A percentile compares a stretch with the other conserved stretches of the same genome.
These are phyloP conservation scores for Phylloporus sp. DNA, from an alignment of 768 basidiomycete genomes.

Conservation along the genomic window DNA sequence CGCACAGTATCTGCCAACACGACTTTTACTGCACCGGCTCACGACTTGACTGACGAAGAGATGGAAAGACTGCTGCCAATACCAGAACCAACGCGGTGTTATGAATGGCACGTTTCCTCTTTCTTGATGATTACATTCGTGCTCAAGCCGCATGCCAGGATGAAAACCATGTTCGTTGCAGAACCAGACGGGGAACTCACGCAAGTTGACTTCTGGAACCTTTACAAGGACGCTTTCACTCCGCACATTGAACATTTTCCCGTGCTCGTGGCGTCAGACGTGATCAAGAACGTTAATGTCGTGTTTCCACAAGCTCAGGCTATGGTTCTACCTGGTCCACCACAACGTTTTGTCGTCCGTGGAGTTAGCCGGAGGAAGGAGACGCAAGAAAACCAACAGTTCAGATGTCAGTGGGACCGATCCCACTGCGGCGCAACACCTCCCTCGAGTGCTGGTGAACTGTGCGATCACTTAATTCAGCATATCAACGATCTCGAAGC, in stretches of 20 bases:
- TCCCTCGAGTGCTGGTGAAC: constrained; percentile 51
- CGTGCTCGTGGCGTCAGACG: constrained; percentile 81
- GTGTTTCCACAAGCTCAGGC: constrained; percentile 86
- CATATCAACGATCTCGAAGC: constrained; percentile 48
- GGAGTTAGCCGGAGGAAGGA: constrained; percentile 75
- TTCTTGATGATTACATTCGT: background rate
- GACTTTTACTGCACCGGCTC: constrained; percentile 46
- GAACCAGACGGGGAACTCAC: constrained; percentile 78
- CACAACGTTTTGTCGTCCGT: constrained; percentile 81
- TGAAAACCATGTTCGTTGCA: constrained; percentile 82
- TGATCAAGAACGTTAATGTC: constrained; percentile 87
- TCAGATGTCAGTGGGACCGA: constrained; percentile 76
- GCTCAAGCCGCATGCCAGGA: constrained; percentile 51
- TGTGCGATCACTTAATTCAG: constrained; percentile 70
- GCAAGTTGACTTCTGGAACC: constrained; percentile 93
- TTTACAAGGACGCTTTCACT: constrained; percentile 82
- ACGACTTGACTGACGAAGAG: constrained; percentile 71
- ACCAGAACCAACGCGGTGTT: constrained; percentile 76
- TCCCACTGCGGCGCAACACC: constrained; percentile 48
- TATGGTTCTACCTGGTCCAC: constrained; percentile 73
- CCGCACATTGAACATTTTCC: constrained; percentile 54
- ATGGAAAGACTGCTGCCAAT: constrained; percentile 52
- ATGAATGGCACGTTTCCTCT: constrained; percentile 62
- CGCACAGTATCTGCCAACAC: constrained; percentile 56
- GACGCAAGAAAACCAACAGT: constrained; percentile 51